phyloP scores from a whole-genome alignment of 345 rosid genomes.

The Zanthoxylum bungeanum region DNA sequence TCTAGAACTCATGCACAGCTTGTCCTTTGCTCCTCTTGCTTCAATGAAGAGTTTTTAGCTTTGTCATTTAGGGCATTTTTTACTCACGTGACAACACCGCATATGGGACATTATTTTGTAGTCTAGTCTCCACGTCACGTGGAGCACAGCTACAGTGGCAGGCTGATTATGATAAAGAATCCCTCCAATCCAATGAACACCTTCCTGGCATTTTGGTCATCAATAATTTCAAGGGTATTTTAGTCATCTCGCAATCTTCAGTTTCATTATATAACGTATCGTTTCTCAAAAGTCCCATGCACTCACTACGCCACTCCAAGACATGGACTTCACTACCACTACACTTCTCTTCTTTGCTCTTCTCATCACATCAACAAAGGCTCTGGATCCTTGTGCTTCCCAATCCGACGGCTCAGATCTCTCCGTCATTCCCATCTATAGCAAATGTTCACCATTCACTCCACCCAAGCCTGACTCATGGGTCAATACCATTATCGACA shows the following conservation, averaged over 20 bases:
- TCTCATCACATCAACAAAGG: conserved; percentile 30
- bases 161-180: no score
- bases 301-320: not conserved
- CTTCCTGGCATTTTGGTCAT: not conserved
- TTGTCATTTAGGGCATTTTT: not conserved
- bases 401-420: conserved; percentile 41
- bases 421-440: conserved; percentile 62
- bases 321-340: conserved; percentile 41
- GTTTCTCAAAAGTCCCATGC: conserved; percentile 17
- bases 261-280: conserved; percentile 10
- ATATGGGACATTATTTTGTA: not conserved
- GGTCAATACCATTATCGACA: conserved; percentile 51
- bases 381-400: conserved; percentile 46
- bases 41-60: not conserved
- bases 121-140: not conserved
- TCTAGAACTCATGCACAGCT: not conserved
- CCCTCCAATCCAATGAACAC: not conserved
- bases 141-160: not conserved
- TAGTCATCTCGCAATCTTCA: conserved; percentile 12
- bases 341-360: conserved; percentile 37
- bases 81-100: no score
- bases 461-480: conserved; percentile 46
- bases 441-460: conserved; percentile 78
- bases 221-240: conserved; percentile 30
- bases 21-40: conserved; percentile 4